Conservation (phyloP, 495 filamentous ascomycete species). For the Penicillium atrosanguineum region DNA sequence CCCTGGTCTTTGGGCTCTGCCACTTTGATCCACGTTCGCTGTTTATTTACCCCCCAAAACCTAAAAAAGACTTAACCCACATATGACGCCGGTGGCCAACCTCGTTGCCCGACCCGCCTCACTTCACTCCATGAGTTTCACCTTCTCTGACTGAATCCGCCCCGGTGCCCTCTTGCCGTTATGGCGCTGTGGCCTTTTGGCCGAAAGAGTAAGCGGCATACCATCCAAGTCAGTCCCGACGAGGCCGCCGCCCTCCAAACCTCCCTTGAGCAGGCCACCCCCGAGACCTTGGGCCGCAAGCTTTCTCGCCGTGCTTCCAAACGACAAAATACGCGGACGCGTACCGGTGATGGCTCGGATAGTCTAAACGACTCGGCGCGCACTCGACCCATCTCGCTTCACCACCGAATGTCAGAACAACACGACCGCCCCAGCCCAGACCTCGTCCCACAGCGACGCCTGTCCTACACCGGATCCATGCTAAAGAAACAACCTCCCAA, state of each 20-base stretch:
- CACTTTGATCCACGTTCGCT: constrained; percentile 5
- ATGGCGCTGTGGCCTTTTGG: constrained; percentile 82
- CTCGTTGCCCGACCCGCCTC: background rate
- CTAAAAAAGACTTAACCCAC: constrained; percentile 11
- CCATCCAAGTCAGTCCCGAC: constrained; percentile 41
- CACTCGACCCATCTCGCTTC: constrained; percentile 30
- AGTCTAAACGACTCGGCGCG: constrained; percentile 30
- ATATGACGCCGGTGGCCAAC: constrained; percentile 21
- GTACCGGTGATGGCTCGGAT: constrained; percentile 26
- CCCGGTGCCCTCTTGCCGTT: constrained; percentile 34
- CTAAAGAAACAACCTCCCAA: constrained; percentile 58
- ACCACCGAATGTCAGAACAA: constrained; percentile 15
- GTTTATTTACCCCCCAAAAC: constrained; percentile 10
- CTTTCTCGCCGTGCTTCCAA: constrained; percentile 43
- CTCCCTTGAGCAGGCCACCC: constrained; percentile 26
- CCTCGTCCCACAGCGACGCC: constrained; percentile 20
- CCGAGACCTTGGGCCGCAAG: constrained; percentile 33
- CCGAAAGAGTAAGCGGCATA: constrained; percentile 57
- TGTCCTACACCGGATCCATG: constrained; percentile 58
- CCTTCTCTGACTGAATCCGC: constrained; percentile 33
- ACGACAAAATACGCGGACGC: constrained; percentile 36
- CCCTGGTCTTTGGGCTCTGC: background rate
- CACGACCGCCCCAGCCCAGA: constrained; percentile 8
- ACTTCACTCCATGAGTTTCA: constrained; percentile 35
- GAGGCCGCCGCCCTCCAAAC: constrained; percentile 28